Conservation (phyloP, 169 alveolate species). For the Eimeria acervulina region DNA sequence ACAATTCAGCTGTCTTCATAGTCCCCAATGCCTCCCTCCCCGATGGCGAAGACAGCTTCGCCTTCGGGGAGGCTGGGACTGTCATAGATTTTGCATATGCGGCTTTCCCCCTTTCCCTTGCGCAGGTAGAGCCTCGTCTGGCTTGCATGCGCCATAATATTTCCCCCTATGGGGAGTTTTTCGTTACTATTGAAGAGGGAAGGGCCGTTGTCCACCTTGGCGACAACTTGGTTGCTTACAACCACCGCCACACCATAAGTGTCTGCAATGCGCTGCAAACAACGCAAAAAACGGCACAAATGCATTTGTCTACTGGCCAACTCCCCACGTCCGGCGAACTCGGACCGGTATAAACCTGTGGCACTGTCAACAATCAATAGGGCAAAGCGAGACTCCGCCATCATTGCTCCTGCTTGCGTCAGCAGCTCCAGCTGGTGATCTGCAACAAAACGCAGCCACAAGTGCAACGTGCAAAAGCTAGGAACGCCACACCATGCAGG, state of each 20-base stretch:
- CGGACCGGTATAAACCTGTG: conserved; percentile 99
- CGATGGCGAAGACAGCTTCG: conserved; percentile 97
- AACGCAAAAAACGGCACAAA: conserved; percentile 97
- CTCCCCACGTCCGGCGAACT: conserved; percentile 99
- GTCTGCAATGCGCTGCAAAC: conserved; percentile 98
- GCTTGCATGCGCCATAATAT: conserved; percentile 99
- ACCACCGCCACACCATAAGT: conserved; percentile 85
- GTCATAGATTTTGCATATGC: conserved; percentile 98
- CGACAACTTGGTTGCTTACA: conserved; percentile 94
- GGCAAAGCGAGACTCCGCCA: conserved; percentile 98
- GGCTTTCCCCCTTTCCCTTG: conserved; percentile 97
- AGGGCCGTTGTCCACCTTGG: conserved; percentile 89
- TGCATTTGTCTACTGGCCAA: conserved; percentile 98
- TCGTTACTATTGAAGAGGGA: conserved; percentile 86
- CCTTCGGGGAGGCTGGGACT: conserved; percentile 99
- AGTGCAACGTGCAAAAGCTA: neutral
- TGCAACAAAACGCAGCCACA: conserved; percentile 50
- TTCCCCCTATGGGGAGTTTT: conserved; percentile 98
- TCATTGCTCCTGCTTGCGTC: conserved; percentile 97
- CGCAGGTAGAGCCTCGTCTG: conserved; percentile 97
- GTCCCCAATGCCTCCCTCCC: conserved; percentile 96
- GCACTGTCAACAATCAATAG: conserved; percentile 97
- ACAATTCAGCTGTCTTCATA: conserved; percentile 80
- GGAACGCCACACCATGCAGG: neutral
- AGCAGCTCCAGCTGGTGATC: conserved; percentile 98